Evolutionary conservation across 768 basidiomycete genomes (phyloP).

Genomic region (Hysterangium stoloniferum): DNA sequence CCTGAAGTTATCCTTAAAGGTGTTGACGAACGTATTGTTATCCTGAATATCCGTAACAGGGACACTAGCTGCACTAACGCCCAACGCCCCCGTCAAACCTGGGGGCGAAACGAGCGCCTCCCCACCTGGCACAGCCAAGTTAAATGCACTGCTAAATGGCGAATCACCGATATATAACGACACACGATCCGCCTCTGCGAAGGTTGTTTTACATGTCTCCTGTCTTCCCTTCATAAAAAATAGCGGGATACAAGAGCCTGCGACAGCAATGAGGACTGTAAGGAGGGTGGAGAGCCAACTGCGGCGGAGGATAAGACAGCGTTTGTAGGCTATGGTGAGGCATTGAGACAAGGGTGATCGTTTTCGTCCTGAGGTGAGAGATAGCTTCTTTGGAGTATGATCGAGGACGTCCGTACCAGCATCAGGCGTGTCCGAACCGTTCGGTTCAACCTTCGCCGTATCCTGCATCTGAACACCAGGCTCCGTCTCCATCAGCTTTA

Average conservation of each 20-base stretch:
- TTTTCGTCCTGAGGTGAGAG: constrained; percentile 43
- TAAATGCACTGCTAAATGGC: constrained; percentile 16
- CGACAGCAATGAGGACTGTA: constrained; percentile 43
- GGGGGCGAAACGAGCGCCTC: constrained; percentile 48
- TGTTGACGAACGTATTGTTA: constrained; percentile 51
- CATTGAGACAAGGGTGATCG: constrained; percentile 58
- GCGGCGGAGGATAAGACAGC: constrained; percentile 50
- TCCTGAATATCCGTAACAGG: constrained; percentile 37
- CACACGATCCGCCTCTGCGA: constrained; percentile 28
- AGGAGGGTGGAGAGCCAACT: constrained; percentile 60
- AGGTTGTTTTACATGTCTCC: constrained; percentile 41
- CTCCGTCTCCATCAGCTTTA: constrained; percentile 48
- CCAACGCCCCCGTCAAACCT: constrained; percentile 38
- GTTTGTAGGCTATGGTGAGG: constrained; percentile 67
- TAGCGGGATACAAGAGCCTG: constrained; percentile 60
- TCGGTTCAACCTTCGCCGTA: constrained; percentile 15
- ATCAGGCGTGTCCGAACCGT: not conserved
- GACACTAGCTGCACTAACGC: constrained; percentile 30
- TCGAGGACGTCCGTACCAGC: constrained; percentile 1
- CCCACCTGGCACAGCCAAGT: constrained; percentile 26
- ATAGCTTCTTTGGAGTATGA: constrained; percentile 19
- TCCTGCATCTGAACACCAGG: not conserved
- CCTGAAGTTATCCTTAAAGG: constrained; percentile 42
- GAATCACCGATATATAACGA: constrained; percentile 52
- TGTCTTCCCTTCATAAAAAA: constrained; percentile 48